These are phyloP conservation scores for Knoxdaviesia capensis DNA, from an alignment of 2,329 filamentous ascomycete species.

Conservation along the genomic window DNA sequence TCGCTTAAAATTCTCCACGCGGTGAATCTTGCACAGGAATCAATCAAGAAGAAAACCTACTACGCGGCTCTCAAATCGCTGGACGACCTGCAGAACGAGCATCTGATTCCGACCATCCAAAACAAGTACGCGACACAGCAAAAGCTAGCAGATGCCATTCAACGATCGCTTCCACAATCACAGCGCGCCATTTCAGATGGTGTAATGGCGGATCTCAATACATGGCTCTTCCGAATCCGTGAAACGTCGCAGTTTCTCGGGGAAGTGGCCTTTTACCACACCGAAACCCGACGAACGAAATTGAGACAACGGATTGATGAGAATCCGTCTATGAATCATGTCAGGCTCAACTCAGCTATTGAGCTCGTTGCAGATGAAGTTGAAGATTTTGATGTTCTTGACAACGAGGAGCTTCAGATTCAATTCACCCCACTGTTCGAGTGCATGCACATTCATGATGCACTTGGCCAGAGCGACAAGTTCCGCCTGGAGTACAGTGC, in stretches of 20 bases:
- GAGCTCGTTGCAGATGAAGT: constrained; percentile 89
- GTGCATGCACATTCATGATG: constrained; percentile 89
- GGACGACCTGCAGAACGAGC: constrained; percentile 90
- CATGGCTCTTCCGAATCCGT: constrained; percentile 85
- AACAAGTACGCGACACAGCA: constrained; percentile 85
- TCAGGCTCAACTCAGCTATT: constrained; percentile 88
- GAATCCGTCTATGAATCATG: constrained; percentile 55
- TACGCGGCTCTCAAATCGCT: constrained; percentile 86
- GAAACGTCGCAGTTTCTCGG: constrained; percentile 93
- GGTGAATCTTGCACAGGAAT: constrained; percentile 84
- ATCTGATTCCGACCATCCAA: constrained; percentile 51
- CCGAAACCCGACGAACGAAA: constrained; percentile 63
- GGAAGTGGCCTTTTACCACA: constrained; percentile 93
- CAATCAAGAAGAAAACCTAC: constrained; percentile 83
- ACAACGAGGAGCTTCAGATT: constrained; percentile 88
- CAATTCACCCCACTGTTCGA: constrained; percentile 92
- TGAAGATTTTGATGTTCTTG: constrained; percentile 85
- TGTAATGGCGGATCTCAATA: constrained; percentile 92
- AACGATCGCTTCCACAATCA: constrained; percentile 82
- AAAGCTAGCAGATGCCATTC: constrained; percentile 86
- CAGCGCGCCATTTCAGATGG: constrained; percentile 88
- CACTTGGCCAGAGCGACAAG: constrained; percentile 76
- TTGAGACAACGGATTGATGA: constrained; percentile 68
- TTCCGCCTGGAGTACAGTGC: constrained; percentile 85
- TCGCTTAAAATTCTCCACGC: constrained; percentile 82